Conservation (phyloP, 1,284 basidiomycete species). For the Rhodotorula sp. region DNA sequence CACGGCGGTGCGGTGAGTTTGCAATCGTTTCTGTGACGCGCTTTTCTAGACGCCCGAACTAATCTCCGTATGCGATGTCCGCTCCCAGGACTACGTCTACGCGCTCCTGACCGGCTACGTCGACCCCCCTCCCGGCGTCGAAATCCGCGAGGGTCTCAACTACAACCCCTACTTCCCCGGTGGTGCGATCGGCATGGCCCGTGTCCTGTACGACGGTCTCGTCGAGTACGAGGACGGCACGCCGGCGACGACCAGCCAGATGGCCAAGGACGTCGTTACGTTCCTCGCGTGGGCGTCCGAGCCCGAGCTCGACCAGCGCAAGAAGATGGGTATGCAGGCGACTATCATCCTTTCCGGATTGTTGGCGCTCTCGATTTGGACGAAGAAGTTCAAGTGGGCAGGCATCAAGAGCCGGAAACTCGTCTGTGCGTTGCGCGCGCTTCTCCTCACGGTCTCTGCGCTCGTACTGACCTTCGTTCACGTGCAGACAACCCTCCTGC, state of each 20-base stretch:
- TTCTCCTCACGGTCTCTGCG: slow-evolving; percentile 45
- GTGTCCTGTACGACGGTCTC: slow-evolving; percentile 76
- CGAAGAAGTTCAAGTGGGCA: slow-evolving; percentile 95
- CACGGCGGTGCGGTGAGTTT: slow-evolving; percentile 79
- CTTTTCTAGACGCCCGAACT: background rate
- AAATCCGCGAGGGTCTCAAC: slow-evolving; percentile 95
- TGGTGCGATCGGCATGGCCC: slow-evolving; percentile 97
- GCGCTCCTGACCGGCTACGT: slow-evolving; percentile 95
- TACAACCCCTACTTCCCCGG: slow-evolving; percentile 91
- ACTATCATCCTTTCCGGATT: slow-evolving; percentile 83
- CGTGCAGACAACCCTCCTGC: slow-evolving; percentile 39
- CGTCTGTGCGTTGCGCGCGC: slow-evolving; percentile 18
- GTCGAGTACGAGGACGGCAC: slow-evolving; percentile 96
- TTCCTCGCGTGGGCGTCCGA: slow-evolving; percentile 77
- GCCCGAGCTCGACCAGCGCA: slow-evolving; percentile 96
- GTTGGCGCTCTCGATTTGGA: slow-evolving; percentile 75
- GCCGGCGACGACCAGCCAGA: slow-evolving; percentile 94
- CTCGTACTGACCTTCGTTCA: background rate
- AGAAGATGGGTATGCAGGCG: slow-evolving; percentile 72
- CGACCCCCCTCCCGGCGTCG: slow-evolving; percentile 93
- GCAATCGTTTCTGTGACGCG: background rate
- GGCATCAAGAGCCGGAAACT: slow-evolving; percentile 90
- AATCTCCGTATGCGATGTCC: background rate
- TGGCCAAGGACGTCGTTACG: slow-evolving; percentile 97
- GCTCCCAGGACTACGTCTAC: slow-evolving; percentile 87